Evolutionary conservation across 257 asterid species (phyloP), one percentile per base, ranked within the genome.

Genomic region (Echium plantagineum): DNA sequence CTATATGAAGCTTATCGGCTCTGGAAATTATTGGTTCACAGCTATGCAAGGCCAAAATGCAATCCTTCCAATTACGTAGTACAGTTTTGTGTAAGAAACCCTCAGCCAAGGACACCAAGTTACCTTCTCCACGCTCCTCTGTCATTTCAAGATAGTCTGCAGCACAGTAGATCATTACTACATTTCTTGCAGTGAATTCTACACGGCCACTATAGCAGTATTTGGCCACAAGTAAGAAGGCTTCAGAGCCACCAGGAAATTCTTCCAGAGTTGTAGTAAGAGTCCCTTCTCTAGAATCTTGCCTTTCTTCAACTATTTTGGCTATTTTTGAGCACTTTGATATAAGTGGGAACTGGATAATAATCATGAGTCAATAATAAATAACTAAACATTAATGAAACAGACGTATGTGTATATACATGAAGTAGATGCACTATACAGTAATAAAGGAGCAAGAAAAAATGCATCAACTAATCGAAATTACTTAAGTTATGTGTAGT

Each of bases 61-160:
- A 86, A 60, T 83, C 96, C 63, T 89, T 86, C 97, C 96, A 89
- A 74, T 79, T 73, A 55, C 56, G 72, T 6, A 93, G 64, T 58
- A 80, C 70, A 51, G 80, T 85, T 72, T 77, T 81, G 63, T 84
- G 94, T 76, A 93, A 83, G 76, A 64, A 93, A 69, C 58, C 68
- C 42, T 93, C 93, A 10, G 90, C 78, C 59, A 73, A 83, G 71
- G 94, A 77, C 52, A 81, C 64, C 64, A 93, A 77, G 74, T 93
- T 93, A 62, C 81, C 96, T 66, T 93, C 96, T 21, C 94, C 96
- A 61, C 72, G 82, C 51, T 83, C 83, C 62, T 83, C 83, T 3
- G 84, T 78, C 99, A 93, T 93, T 7, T 78, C 82, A 21, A 93
- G 90, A 71, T 86, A 84, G 72, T 86, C 96, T 26, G 94, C 94